Evolutionary conservation across 306 rosid species (phyloP).

Genomic region (Astragalus glycyphyllos): DNA sequence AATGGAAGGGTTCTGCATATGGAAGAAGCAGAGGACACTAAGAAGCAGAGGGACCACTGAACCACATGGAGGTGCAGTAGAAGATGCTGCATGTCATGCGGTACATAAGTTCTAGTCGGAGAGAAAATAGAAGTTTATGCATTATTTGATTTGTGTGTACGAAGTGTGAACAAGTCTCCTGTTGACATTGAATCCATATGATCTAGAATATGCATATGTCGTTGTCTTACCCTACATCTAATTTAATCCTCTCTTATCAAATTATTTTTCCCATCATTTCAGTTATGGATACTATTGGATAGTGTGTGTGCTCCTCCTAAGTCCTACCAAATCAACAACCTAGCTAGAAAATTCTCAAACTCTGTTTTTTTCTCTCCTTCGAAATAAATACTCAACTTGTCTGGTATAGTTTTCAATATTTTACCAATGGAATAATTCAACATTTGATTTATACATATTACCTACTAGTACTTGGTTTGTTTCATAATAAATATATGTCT

Average conservation of each 20-base stretch:
- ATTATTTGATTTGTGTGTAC: constrained; percentile 32
- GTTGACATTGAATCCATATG: constrained; percentile 30
- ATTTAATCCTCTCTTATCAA: constrained; percentile 36
- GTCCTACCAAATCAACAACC: constrained; percentile 30
- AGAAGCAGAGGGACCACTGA: constrained; percentile 36
- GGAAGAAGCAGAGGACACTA: constrained; percentile 5
- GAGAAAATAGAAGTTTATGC: not conserved
- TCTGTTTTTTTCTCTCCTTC: not conserved
- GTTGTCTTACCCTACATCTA: constrained; percentile 31
- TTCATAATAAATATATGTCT: too few relatives aligned
- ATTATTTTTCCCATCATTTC: constrained; percentile 24
- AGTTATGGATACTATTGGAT: constrained; percentile 38
- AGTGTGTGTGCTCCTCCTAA: not conserved
- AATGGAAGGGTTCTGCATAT: constrained; percentile 11
- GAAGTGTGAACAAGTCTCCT: constrained; percentile 27
- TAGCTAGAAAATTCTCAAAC: constrained; percentile 4
- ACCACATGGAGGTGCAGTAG: constrained; percentile 43
- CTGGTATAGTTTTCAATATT: not conserved
- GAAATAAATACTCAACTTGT: not conserved
- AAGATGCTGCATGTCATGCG: constrained; percentile 36
- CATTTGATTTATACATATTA: not conserved
- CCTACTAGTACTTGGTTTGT: too few relatives aligned
- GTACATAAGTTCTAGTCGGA: not conserved
- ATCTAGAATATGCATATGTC: constrained; percentile 35
- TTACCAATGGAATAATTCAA: not conserved